Evolutionary conservation across 2,329 filamentous ascomycete genomes (phyloP).

Genomic region (Alternaria conjuncta): DNA sequence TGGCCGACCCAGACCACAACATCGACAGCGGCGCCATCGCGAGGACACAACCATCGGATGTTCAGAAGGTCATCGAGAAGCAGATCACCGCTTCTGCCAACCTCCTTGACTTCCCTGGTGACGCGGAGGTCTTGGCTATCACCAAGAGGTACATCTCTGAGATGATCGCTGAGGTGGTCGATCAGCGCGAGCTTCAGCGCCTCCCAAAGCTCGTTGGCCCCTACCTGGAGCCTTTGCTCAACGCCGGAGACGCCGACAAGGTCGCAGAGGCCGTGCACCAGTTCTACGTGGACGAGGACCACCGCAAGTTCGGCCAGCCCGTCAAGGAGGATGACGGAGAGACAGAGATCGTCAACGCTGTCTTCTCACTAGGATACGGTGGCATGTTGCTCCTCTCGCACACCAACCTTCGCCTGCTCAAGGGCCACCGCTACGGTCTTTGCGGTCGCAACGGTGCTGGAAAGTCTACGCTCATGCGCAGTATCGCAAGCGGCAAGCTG

Average conservation of each 20-base stretch:
- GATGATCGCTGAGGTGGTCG: slow-evolving; percentile 88
- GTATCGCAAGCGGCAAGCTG: slow-evolving; percentile 92
- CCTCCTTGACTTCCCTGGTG: slow-evolving; percentile 66
- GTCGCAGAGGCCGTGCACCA: slow-evolving; percentile 77
- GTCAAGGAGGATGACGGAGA: slow-evolving; percentile 90
- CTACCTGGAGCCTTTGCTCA: slow-evolving; percentile 76
- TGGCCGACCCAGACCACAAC: slow-evolving; percentile 67
- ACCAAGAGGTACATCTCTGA: slow-evolving; percentile 77
- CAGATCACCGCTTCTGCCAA: slow-evolving; percentile 75
- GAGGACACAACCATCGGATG: slow-evolving; percentile 73
- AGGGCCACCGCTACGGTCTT: slow-evolving; percentile 96
- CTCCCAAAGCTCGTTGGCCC: slow-evolving; percentile 72
- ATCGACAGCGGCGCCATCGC: slow-evolving; percentile 64
- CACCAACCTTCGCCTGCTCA: slow-evolving; percentile 91
- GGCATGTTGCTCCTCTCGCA: slow-evolving; percentile 97
- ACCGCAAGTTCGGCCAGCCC: slow-evolving; percentile 83
- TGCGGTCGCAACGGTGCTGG: slow-evolving; percentile 96
- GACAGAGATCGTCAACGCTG: slow-evolving; percentile 94
- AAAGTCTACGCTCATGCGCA: slow-evolving; percentile 99
- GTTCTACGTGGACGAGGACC: slow-evolving; percentile 82
- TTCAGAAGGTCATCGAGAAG: slow-evolving; percentile 74
- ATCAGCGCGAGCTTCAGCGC: slow-evolving; percentile 77
- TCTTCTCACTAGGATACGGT: slow-evolving; percentile 96
- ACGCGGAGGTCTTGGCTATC: slow-evolving; percentile 66
- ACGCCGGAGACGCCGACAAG: slow-evolving; percentile 65